phyloP scores from a whole-genome alignment of 805 yeast genomes.

The Sugiyamaella floridensis region DNA sequence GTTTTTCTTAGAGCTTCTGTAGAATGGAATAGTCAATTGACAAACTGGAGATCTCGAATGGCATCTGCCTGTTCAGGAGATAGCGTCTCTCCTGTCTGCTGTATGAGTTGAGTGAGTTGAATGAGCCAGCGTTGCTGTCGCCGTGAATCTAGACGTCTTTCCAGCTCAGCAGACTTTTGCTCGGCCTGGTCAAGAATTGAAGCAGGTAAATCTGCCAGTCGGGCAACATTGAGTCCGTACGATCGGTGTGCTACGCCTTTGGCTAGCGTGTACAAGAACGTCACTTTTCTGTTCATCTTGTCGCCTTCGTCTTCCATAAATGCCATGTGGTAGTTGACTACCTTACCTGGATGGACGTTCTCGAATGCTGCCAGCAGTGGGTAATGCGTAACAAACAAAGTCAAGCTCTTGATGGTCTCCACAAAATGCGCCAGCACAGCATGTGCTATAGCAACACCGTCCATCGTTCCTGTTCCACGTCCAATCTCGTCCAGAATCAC shows the following conservation, averaged over 20 bases:
- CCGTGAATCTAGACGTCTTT: slow-evolving; percentile 3
- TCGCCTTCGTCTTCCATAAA: slow-evolving; percentile 36
- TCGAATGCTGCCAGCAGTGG: slow-evolving; percentile 56
- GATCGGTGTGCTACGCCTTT: slow-evolving; percentile 53
- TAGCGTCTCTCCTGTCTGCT: neutral
- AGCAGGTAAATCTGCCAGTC: slow-evolving; percentile 51
- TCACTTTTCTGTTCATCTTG: slow-evolving; percentile 29
- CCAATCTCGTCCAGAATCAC: slow-evolving; percentile 73
- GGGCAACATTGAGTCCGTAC: slow-evolving; percentile 82
- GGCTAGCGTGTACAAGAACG: slow-evolving; percentile 47
- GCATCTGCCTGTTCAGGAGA: neutral
- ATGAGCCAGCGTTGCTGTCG: neutral
- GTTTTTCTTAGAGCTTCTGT: too few relatives aligned
- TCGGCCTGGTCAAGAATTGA: slow-evolving; percentile 22
- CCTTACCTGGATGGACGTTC: slow-evolving; percentile 32
- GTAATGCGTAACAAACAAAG: slow-evolving; percentile 80
- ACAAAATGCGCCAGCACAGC: slow-evolving; percentile 59
- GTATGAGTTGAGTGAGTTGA: neutral
- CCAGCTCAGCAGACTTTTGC: slow-evolving; percentile 23
- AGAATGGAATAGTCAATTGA: too few relatives aligned
- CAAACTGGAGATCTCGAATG: neutral
- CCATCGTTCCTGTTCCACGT: slow-evolving; percentile 64
- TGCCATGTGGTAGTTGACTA: slow-evolving; percentile 68
- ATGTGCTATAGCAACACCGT: slow-evolving; percentile 78
- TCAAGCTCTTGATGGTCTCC: slow-evolving; percentile 41